These are phyloP conservation scores for Botryotinia convoluta DNA, from an alignment of 2,329 filamentous ascomycete genomes.

Conservation along the genomic window DNA sequence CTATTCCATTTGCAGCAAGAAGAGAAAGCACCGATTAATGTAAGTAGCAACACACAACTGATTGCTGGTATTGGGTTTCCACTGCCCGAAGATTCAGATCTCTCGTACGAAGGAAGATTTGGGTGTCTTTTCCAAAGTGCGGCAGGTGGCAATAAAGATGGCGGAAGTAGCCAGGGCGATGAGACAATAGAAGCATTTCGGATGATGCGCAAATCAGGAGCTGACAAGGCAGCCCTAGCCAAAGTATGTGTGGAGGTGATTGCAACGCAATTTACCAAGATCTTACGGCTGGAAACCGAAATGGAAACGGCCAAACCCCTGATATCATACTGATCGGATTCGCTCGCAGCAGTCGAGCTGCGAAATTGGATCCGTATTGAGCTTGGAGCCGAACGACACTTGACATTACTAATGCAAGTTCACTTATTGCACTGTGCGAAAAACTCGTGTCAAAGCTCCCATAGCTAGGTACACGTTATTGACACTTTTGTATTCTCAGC, in stretches of 20 bases:
- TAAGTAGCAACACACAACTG: conserved; percentile 31
- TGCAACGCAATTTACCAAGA: conserved; percentile 30
- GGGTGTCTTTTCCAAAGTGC: conserved; percentile 15
- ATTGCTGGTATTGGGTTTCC: conserved; percentile 35
- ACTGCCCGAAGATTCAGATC: conserved; percentile 29
- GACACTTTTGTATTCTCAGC: neutral
- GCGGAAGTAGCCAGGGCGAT: conserved; percentile 20
- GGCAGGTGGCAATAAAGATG: neutral
- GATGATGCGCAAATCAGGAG: conserved; percentile 20
- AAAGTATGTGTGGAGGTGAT: conserved; percentile 29
- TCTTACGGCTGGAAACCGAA: conserved; percentile 31
- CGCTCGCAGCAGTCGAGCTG: conserved; percentile 50
- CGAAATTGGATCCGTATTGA: conserved; percentile 48
- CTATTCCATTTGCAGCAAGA: conserved; percentile 37
- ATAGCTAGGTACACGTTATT: neutral
- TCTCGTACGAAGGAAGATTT: conserved; percentile 35
- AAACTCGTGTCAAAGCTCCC: neutral
- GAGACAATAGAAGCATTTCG: conserved; percentile 24
- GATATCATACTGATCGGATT: conserved; percentile 43
- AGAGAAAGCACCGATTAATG: conserved; percentile 21
- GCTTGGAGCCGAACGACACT: conserved; percentile 31
- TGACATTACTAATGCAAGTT: neutral
- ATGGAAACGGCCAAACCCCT: conserved; percentile 34
- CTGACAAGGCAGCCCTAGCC: conserved; percentile 26
- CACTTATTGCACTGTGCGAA: neutral